A percentile compares a stretch with the other conserved stretches of the same genome.
phyloP scores from a whole-genome alignment of 169 alveolate genomes.

The Eimeria falciformis region DNA sequence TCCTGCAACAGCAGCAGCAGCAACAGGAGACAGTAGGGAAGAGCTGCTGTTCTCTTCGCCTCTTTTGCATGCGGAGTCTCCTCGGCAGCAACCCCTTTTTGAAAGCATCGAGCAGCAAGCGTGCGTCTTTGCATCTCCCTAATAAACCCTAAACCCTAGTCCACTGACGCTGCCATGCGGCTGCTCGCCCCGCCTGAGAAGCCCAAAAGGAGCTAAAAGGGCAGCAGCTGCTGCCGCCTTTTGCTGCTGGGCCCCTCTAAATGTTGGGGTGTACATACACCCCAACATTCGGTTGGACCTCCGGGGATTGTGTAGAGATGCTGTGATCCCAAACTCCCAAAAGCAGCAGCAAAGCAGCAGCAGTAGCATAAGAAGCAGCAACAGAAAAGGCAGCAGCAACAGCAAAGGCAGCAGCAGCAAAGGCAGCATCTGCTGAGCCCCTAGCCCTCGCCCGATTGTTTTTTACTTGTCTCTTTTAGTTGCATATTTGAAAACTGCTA shows the following conservation, averaged over 20 bases:
- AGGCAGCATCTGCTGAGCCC: not conserved
- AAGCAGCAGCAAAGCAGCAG: too few relatives aligned
- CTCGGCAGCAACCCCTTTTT: not conserved
- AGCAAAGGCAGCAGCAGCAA: not conserved
- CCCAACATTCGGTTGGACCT: too few relatives aligned
- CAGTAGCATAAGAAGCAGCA: not conserved
- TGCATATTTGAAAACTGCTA: too few relatives aligned
- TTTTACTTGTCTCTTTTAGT: not conserved
- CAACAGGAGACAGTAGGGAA: conserved; percentile 1
- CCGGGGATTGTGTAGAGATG: too few relatives aligned
- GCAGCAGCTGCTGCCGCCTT: not conserved
- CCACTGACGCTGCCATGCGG: not conserved
- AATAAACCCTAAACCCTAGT: conserved; percentile 39
- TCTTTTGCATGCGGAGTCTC: not conserved
- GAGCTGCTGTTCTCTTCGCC: conserved; percentile 52
- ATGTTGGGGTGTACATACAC: not conserved
- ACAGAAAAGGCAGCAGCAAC: not conserved
- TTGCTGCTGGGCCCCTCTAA: not conserved
- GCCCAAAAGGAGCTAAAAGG: not conserved
- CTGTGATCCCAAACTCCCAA: too few relatives aligned
- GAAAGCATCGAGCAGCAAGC: not conserved
- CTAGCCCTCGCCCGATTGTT: not conserved
- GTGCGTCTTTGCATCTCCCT: not conserved
- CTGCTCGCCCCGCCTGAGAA: not conserved
- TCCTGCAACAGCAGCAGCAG: not conserved